Conservation (phyloP, 1,284 basidiomycete genomes). For the Ustilago tritici region DNA sequence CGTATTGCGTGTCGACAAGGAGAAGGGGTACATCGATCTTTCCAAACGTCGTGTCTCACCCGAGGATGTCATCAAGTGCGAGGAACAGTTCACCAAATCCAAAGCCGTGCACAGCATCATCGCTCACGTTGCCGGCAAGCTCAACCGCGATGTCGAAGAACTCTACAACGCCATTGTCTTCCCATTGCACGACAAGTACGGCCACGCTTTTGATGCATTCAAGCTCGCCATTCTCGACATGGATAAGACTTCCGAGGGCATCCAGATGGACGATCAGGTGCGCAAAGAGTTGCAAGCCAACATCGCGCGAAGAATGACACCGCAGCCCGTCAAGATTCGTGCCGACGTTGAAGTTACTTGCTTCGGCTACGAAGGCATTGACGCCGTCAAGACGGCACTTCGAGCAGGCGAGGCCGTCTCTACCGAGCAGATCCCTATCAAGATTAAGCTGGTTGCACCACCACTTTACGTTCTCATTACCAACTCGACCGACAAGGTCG, state of each 20-base stretch:
- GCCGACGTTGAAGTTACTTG: constrained; percentile 98
- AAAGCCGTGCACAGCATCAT: constrained; percentile 73
- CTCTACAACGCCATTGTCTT: constrained; percentile 92
- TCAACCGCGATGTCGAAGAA: constrained; percentile 75
- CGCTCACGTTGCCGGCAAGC: constrained; percentile 67
- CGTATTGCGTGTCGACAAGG: constrained; percentile 97
- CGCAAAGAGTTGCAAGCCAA: constrained; percentile 81
- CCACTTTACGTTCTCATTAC: constrained; percentile 95
- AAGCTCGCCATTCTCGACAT: constrained; percentile 85
- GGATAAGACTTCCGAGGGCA: constrained; percentile 82
- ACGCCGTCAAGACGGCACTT: constrained; percentile 93
- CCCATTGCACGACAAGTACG: constrained; percentile 92
- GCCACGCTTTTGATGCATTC: constrained; percentile 97
- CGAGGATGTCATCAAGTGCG: constrained; percentile 98
- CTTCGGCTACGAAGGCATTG: constrained; percentile 96
- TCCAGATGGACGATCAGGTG: constrained; percentile 76
- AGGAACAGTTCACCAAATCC: constrained; percentile 97
- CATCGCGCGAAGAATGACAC: constrained; percentile 93
- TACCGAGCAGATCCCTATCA: constrained; percentile 92
- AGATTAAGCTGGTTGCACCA: constrained; percentile 95
- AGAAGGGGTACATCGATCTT: constrained; percentile 99
- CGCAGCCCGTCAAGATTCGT: constrained; percentile 98
- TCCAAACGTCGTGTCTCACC: constrained; percentile 99
- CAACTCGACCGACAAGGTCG: constrained; percentile 95
- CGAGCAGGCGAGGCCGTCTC: constrained; percentile 87